These are phyloP conservation scores for Mytilinidion resinicola DNA, from an alignment of 495 filamentous ascomycete species.

Conservation along the genomic window DNA sequence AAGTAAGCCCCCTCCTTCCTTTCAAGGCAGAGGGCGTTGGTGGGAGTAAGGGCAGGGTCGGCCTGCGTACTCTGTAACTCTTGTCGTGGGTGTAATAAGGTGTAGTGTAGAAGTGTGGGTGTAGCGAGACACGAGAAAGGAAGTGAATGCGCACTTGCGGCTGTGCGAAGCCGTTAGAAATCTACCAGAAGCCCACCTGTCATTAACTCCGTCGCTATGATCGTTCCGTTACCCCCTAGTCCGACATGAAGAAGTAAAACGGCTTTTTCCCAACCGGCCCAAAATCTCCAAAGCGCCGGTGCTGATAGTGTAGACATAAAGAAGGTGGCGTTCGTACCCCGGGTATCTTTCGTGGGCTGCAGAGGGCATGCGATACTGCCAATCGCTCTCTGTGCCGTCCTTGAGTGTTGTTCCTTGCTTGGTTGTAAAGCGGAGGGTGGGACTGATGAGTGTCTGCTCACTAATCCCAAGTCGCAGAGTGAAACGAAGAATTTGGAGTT, in stretches of 20 bases:
- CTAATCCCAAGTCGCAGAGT: no score
- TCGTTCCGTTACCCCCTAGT: background rate
- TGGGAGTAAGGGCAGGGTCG: no score
- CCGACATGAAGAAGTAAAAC: background rate
- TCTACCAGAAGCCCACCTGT: background rate
- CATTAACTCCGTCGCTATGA: slow-evolving; percentile 3
- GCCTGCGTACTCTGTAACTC: no score
- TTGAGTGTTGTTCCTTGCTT: background rate
- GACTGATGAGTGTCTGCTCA: no score
- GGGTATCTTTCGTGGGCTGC: background rate
- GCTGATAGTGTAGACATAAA: background rate
- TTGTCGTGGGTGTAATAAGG: no score
- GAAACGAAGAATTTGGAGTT: no score
- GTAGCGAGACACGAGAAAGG: no score
- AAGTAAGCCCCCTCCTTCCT: no score
- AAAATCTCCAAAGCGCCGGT: background rate
- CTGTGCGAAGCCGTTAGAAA: no score
- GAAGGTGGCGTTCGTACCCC: background rate
- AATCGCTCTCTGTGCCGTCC: background rate
- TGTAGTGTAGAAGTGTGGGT: no score
- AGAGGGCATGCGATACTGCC: background rate
- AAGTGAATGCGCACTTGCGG: no score
- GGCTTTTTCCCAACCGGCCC: background rate
- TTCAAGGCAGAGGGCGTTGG: no score
- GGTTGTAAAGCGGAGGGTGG: background rate